These are phyloP conservation scores for Tardiomyces blankii DNA, from an alignment of 1,139 yeast genomes.

Conservation along the genomic window DNA sequence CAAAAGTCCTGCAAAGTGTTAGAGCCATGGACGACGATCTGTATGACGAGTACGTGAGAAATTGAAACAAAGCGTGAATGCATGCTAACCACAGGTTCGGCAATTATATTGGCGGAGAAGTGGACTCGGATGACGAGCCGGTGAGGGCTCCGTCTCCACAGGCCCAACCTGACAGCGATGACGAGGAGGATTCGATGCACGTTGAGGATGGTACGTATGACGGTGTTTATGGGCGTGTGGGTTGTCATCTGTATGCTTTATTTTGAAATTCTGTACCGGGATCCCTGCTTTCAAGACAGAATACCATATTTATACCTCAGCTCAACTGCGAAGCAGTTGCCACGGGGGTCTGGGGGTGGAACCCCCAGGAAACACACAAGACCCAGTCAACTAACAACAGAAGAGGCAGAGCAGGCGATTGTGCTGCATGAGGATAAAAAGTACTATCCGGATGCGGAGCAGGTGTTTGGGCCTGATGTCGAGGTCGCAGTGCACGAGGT, in stretches of 20 bases:
- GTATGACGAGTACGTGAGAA: slow-evolving; percentile 47
- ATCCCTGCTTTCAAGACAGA: too few species aligned
- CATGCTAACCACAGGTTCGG: slow-evolving; percentile 33
- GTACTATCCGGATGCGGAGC: slow-evolving; percentile 32
- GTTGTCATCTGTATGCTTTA: too few species aligned
- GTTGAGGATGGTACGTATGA: slow-evolving; percentile 15
- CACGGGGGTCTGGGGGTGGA: too few species aligned
- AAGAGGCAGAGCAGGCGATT: slow-evolving; percentile 13
- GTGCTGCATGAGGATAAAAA: slow-evolving; percentile 38
- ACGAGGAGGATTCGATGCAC: slow-evolving; percentile 8
- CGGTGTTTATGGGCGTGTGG: too few species aligned
- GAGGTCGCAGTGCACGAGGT: slow-evolving; percentile 50
- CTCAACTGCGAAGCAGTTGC: too few species aligned
- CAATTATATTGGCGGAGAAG: slow-evolving; percentile 45
- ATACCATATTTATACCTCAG: too few species aligned
- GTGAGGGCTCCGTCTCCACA: neutral
- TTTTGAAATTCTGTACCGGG: too few species aligned
- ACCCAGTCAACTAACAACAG: too few species aligned
- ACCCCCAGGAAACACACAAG: too few species aligned
- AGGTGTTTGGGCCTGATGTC: slow-evolving; percentile 44
- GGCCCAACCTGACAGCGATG: slow-evolving; percentile 5
- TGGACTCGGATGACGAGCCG: slow-evolving; percentile 1
- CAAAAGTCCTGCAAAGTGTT: neutral
- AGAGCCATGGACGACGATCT: slow-evolving; percentile 35
- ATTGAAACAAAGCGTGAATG: neutral